A percentile compares a stretch with the other conserved stretches of the same genome.
These are phyloP conservation scores for Clarireedia monteithiana DNA, from an alignment of 2,329 filamentous ascomycete species.

Conservation along the genomic window DNA sequence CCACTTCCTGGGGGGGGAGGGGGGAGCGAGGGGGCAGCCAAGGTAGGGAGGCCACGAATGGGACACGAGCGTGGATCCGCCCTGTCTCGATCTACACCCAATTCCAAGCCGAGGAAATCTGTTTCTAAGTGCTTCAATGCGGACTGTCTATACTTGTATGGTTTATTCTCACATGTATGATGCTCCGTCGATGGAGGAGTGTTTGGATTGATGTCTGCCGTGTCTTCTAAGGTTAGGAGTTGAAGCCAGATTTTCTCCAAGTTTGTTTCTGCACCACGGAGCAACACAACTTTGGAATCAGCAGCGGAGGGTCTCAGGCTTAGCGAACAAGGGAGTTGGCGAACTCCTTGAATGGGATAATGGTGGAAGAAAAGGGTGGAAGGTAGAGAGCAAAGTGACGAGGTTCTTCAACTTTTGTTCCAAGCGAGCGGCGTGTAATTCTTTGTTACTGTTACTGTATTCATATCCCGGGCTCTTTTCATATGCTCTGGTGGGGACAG, in stretches of 20 bases:
- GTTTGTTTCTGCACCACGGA: too few species aligned
- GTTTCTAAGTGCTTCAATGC: conserved; percentile 1
- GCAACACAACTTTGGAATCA: too few species aligned
- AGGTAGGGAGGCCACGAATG: neutral
- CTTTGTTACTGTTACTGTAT: neutral
- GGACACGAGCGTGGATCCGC: conserved; percentile 6
- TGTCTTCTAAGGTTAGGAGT: neutral
- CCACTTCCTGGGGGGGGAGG: neutral
- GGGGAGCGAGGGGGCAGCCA: too few species aligned
- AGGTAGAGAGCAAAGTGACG: neutral
- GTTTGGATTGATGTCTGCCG: neutral
- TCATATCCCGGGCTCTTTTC: too few species aligned
- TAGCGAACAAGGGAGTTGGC: neutral
- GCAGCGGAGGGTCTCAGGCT: neutral
- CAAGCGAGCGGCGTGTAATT: neutral
- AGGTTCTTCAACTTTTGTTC: neutral
- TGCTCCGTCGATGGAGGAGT: neutral
- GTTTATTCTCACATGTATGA: neutral
- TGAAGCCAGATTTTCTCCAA: too few species aligned
- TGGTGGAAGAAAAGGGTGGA: neutral
- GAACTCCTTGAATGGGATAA: neutral
- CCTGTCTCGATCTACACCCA: conserved; percentile 5
- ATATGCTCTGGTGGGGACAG: too few species aligned
- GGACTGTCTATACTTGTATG: neutral
- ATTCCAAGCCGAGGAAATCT: conserved; percentile 1